These are phyloP conservation scores for Sugiyamaella castrensis DNA, from an alignment of 1,139 yeast genomes.

Conservation along the genomic window DNA sequence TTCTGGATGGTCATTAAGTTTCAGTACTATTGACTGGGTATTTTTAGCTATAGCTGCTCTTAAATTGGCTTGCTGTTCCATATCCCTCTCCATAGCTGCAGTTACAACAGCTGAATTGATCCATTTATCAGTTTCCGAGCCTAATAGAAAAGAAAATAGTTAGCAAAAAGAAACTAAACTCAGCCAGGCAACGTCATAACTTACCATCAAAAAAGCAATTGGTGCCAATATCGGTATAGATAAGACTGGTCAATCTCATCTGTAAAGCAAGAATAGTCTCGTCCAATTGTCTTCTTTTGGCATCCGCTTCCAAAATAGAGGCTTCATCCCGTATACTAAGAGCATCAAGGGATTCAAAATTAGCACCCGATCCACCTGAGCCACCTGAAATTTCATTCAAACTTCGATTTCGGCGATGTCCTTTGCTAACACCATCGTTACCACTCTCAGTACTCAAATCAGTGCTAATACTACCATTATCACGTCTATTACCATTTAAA, in stretches of 20 bases:
- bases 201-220: conserved; percentile 32
- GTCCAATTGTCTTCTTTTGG: conserved; percentile 26
- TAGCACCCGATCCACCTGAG: conserved; percentile 2
- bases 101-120: conserved; percentile 27
- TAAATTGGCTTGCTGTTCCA: conserved; percentile 19
- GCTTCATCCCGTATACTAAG: conserved; percentile 13
- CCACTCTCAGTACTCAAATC: neutral
- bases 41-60: conserved; percentile 22
- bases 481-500: conserved; percentile 12
- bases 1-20: conserved; percentile 24
- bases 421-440: neutral
- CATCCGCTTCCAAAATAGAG: conserved; percentile 13
- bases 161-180: conserved; percentile 1
- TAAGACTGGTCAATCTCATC: conserved; percentile 32
- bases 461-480: neutral
- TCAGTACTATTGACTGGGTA: conserved; percentile 19
- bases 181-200: conserved; percentile 8
- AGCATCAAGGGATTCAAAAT: conserved; percentile 2
- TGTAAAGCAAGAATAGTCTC: conserved; percentile 29
- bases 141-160: conserved; percentile 12
- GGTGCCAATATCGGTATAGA: conserved; percentile 33
- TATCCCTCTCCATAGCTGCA: conserved; percentile 19
- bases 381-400: conserved; percentile 24
- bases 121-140: conserved; percentile 37
- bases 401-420: conserved; percentile 30